Evolutionary conservation across 257 asterid species (phyloP), one percentile per base, ranked within the genome.

Genomic region (Misopates orontium): DNA sequence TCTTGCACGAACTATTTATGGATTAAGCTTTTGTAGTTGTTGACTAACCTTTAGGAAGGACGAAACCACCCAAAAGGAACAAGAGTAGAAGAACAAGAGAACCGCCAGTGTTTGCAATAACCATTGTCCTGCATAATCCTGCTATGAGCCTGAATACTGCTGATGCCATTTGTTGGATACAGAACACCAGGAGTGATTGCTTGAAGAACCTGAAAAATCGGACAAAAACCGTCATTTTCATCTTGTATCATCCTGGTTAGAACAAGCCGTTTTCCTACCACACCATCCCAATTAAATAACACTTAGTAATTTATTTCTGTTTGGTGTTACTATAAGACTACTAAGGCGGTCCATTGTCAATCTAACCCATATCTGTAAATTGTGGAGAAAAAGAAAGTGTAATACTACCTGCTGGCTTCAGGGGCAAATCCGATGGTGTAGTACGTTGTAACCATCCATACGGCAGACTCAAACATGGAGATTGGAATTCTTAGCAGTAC

Each of bases 401-500:
- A 41, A 10, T 2, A 0, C 8, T 59, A 85, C 92, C 86, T 79
- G 82, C 76, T 72, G 0, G 95, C 74, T 32, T 87, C 83, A 1
- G 95, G 92, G 70, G 92, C 79, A 28, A 78, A 87, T 49, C 95
- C 95, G 5, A 87, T 87, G 2, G 83, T 79, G 73, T 83, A 85
- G 47, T 87, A 87, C 1, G 90, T 85, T 0, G 84, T 79, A 28
- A 60, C 75, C 66, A 73, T 77, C 95, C 95, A 85, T 32, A 85
- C 86, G 5, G 24, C 15, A 14, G 88, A 42, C 79, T 85, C 92
- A 11, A 87, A 75, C 44, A 81, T 17, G 0, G 90, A 82, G 14
- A 87, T 79, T 0, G 95, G 93, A 15, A 85, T 71, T 70, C 80
- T 68, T 0, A 85, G 71, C 60, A 87, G 62, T 62, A 79, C 68